phyloP scores from a whole-genome alignment of 495 filamentous ascomycete genomes.

The Tuber aestivum region DNA sequence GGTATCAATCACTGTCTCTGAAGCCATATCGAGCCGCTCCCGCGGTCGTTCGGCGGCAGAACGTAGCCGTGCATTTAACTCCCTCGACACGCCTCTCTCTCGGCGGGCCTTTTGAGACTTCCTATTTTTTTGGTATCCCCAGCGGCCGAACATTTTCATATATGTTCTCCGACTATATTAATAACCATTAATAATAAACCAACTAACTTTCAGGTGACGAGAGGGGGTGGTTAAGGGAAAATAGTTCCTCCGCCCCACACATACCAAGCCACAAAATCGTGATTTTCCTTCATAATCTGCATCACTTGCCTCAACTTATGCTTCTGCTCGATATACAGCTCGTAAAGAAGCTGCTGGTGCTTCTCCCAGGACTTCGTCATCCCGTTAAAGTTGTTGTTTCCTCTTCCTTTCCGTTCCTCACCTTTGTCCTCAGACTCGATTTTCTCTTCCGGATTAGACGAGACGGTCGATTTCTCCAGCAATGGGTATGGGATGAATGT shows the following conservation, averaged over 20 bases:
- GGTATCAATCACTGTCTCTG: not conserved
- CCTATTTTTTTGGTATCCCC: not conserved
- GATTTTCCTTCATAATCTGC: not conserved
- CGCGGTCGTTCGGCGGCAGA: not conserved
- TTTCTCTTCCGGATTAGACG: not conserved
- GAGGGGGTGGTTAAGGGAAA: not conserved
- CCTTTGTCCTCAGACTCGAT: not conserved
- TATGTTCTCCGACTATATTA: not conserved
- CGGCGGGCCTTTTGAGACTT: not conserved
- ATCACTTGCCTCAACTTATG: not conserved
- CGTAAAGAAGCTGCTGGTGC: not conserved
- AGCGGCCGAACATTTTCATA: not conserved
- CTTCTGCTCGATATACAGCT: not conserved
- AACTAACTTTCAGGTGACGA: not conserved
- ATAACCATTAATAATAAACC: not conserved
- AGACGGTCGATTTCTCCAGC: not conserved
- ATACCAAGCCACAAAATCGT: not conserved
- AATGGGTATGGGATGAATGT: not conserved
- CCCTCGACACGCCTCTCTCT: not conserved
- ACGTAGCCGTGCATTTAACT: not conserved
- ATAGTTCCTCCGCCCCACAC: not conserved
- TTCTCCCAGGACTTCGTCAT: not conserved
- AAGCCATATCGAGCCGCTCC: not conserved
- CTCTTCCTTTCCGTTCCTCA: not conserved
- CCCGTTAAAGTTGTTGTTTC: not conserved